Conservation (phyloP, 1,139 yeast genomes). For the Geotrichum aggregatum region DNA sequence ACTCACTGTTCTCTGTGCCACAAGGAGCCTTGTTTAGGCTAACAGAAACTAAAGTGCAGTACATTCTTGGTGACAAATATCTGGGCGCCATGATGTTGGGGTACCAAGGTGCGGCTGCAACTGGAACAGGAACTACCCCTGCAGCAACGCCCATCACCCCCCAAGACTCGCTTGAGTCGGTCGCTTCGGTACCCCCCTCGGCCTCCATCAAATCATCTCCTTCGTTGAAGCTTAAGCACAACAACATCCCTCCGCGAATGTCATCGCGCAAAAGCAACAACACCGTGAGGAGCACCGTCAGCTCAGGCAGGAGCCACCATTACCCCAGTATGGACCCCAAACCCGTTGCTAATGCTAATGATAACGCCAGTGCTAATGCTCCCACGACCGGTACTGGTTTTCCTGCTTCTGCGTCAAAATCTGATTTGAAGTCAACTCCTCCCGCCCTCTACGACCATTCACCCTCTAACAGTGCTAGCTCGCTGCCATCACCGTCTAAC, state of each 20-base stretch:
- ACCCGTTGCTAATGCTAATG: too few relatives aligned
- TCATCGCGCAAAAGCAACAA: neutral
- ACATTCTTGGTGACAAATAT: constrained; percentile 17
- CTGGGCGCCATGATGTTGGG: constrained; percentile 3
- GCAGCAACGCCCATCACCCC: neutral
- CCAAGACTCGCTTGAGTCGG: neutral
- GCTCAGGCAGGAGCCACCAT: neutral
- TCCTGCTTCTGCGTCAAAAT: too few relatives aligned
- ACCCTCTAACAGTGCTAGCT: neutral
- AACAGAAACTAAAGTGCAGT: constrained; percentile 19
- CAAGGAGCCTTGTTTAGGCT: constrained; percentile 20
- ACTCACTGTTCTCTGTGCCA: constrained; percentile 20
- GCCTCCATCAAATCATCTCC: too few relatives aligned
- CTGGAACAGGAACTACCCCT: neutral
- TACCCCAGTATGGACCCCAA: neutral
- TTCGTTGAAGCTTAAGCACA: too few relatives aligned
- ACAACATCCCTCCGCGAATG: neutral
- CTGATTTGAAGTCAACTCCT: too few relatives aligned
- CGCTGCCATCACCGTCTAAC: neutral
- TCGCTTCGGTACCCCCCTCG: too few relatives aligned
- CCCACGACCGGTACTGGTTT: too few relatives aligned
- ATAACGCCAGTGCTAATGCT: too few relatives aligned
- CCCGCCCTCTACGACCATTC: too few relatives aligned
- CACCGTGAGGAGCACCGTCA: neutral
- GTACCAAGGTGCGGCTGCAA: too few relatives aligned